Evolutionary conservation across 352 stramenopile species (phyloP).

Genomic region (Phytophthora pseudosyringae): DNA sequence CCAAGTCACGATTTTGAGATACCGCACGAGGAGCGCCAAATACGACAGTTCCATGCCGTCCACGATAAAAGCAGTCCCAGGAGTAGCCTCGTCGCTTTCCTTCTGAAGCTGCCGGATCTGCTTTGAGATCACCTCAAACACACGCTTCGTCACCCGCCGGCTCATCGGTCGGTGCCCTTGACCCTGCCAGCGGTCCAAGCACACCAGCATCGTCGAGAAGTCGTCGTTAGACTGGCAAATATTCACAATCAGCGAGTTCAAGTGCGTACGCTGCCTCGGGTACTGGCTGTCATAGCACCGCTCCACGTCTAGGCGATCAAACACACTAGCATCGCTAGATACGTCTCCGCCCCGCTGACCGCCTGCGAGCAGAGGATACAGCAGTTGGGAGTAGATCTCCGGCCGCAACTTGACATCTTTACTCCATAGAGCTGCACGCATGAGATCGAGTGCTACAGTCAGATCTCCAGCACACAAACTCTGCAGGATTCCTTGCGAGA

Average conservation of each 20-base stretch:
- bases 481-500: slow-evolving; percentile 55
- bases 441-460: slow-evolving; percentile 46
- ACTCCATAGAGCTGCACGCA: slow-evolving; percentile 50
- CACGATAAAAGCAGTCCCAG: slow-evolving; percentile 40
- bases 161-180: slow-evolving; percentile 50
- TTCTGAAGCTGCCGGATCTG: slow-evolving; percentile 53
- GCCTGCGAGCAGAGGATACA: slow-evolving; percentile 65
- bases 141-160: slow-evolving; percentile 50
- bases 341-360: slow-evolving; percentile 32
- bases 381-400: slow-evolving; percentile 69
- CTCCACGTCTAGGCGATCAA: slow-evolving; percentile 60
- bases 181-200: slow-evolving; percentile 66
- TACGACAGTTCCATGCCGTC: slow-evolving; percentile 63
- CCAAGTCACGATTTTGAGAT: slow-evolving; percentile 51
- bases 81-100: slow-evolving; percentile 10
- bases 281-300: slow-evolving; percentile 67
- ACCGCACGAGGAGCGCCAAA: slow-evolving; percentile 59
- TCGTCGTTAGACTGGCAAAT: slow-evolving; percentile 73
- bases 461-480: slow-evolving; percentile 60
- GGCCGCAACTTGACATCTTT: slow-evolving; percentile 51
- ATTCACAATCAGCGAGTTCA: slow-evolving; percentile 73
- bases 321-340: slow-evolving; percentile 42
- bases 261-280: slow-evolving; percentile 34
- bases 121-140: slow-evolving; percentile 67
- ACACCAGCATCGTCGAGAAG: slow-evolving; percentile 61